Evolutionary conservation across 1,284 basidiomycete species (phyloP), one percentile per base, ranked within the genome.

Genomic region (Wolfiporia cocos): DNA sequence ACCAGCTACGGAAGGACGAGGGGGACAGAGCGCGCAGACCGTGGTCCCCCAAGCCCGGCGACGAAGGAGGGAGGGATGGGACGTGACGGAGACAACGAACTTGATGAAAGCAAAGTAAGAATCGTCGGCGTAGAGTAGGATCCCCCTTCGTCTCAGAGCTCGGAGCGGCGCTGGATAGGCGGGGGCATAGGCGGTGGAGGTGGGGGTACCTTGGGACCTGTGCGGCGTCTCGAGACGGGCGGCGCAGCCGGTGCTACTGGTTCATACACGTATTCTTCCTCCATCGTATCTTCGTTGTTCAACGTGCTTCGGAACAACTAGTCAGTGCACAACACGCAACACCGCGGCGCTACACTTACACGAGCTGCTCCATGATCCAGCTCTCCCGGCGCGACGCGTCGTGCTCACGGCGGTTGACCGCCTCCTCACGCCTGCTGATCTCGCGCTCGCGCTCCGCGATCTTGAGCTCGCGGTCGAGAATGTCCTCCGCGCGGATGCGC

Each of bases 121-220:
- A 58, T 67, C 62, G 64, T 67, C 64, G 69, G 59, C 62, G 67
- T 59, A 58, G 28, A 39, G 31, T 18, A 29, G 58, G 61, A 67
- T 64, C 76, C 83, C 78, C 83, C 85, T 83, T 87, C 86, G 85
- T 86, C 86, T 86, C 82, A 88, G 74, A 87, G 81, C 81, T 86
- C 84, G 69, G 83, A 81, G 74, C 82, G 84, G 76, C 84, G 83
- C 69, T 76, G 74, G 70, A 74, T 55, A 51, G 79, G 78, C n/a
- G n/a, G n/a, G n/a, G n/a, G n/a, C n/a, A n/a, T n/a, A n/a, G n/a
- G n/a, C n/a, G n/a, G n/a, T 67, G 80, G 62, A 55, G 81, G 78
- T 67, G 81, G 76, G 65, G 81, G 74, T 89, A 88, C 86, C 86
- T 89, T 90, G 79, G 77, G 67, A 80, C 81, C 67, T 82, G 80